Percentiles rank a stretch among this genome's conserved stretches.
Evolutionary conservation across 495 filamentous ascomycete species (phyloP).

Genomic region (Haplographium delicatum): DNA sequence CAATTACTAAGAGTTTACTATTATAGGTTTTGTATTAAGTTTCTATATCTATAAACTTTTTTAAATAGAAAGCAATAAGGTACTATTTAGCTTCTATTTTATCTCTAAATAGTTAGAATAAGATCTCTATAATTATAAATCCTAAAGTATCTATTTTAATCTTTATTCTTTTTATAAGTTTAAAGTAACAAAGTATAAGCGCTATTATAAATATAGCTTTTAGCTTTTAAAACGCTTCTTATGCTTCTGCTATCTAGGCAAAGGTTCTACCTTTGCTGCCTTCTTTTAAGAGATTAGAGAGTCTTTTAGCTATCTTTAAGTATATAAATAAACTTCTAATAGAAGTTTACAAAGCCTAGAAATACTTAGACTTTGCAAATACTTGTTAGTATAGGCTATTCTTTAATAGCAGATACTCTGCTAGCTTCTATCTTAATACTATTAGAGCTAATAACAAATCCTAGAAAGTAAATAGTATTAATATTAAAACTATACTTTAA

Average conservation of each 20-base stretch:
- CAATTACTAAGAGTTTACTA: too few species aligned
- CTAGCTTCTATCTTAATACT: too few species aligned
- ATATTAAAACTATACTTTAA: background rate
- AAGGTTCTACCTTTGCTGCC: background rate
- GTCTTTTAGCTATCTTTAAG: background rate
- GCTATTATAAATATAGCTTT: background rate
- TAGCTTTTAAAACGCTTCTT: background rate
- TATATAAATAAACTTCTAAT: constrained; percentile 17
- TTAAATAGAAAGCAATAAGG: too few species aligned
- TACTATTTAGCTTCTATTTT: background rate
- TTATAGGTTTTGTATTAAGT: too few species aligned
- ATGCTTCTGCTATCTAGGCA: background rate
- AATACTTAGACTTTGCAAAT: constrained; percentile 16
- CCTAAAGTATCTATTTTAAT: background rate
- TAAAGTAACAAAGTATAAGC: background rate
- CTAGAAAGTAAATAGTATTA: too few species aligned
- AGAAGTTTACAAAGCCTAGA: constrained; percentile 16
- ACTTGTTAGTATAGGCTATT: too few species aligned
- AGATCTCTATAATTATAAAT: too few species aligned
- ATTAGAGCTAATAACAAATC: too few species aligned
- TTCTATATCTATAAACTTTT: too few species aligned
- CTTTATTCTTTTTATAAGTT: background rate
- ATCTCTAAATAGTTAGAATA: background rate
- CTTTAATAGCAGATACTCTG: too few species aligned
- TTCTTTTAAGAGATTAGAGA: background rate